phyloP scores from a whole-genome alignment of 371 early-diverging fungal genomes.

The Lichtheimia ramosa region DNA sequence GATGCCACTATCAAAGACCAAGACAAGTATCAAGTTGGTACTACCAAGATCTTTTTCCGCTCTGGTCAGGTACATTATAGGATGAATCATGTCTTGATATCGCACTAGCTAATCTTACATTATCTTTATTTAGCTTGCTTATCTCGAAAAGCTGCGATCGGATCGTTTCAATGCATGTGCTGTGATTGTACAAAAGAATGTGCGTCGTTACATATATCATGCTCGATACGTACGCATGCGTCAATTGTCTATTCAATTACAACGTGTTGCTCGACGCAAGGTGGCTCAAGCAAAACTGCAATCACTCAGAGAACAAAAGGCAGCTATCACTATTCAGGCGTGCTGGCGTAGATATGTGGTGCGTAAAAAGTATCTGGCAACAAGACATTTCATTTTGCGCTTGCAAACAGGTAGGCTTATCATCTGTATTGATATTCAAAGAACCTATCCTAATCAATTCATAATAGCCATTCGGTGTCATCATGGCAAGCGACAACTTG shows the following conservation, averaged over 20 bases:
- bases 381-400: constrained; percentile 21
- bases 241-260: constrained; percentile 51
- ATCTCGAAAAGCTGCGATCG: constrained; percentile 83
- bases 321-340: constrained; percentile 77
- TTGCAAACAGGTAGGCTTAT: constrained; percentile 41
- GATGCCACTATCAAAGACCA: constrained; percentile 66
- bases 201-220: constrained; percentile 72
- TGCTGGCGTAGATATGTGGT: constrained; percentile 65
- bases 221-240: constrained; percentile 62
- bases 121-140: constrained; percentile 64
- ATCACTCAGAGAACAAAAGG: constrained; percentile 60
- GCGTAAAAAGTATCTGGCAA: constrained; percentile 51
- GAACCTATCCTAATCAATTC: not conserved
- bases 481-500: constrained; percentile 49
- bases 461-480: constrained; percentile 45
- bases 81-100: not conserved
- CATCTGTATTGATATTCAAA: not conserved
- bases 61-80: constrained; percentile 68
- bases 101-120: not conserved
- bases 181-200: constrained; percentile 86
- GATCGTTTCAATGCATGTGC: constrained; percentile 79
- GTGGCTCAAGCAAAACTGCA: constrained; percentile 57
- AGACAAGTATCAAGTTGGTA: constrained; percentile 94
- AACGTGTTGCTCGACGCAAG: constrained; percentile 58
- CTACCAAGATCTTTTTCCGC: constrained; percentile 98